A percentile compares a stretch with the other conserved stretches of the same genome.
Evolutionary conservation across 106 monocot species (phyloP).

Genomic region (Dioscorea dumetorum): DNA sequence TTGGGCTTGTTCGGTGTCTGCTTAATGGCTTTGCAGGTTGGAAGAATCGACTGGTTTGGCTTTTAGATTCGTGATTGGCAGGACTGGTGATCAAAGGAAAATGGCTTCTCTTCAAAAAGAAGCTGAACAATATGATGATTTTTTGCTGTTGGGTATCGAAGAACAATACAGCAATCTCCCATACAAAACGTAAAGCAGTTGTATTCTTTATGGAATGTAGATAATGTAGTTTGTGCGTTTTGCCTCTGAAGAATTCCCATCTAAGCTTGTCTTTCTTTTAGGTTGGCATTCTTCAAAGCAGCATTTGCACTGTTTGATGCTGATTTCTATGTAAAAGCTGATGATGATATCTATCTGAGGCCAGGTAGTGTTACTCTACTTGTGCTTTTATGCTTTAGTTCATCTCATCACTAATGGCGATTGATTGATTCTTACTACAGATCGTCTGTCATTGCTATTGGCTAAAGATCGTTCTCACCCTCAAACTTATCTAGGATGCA

Average conservation of each 20-base stretch:
- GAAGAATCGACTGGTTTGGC: conserved; percentile 88
- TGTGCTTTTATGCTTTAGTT: neutral
- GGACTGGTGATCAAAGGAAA: conserved; percentile 43
- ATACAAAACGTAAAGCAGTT: conserved; percentile 63
- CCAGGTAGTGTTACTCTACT: conserved; percentile 48
- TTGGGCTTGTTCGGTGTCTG: neutral
- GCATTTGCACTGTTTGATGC: conserved; percentile 83
- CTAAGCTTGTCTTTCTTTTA: conserved; percentile 46
- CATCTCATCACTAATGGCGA: too few species aligned
- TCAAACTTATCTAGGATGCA: conserved; percentile 90
- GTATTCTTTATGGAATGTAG: neutral
- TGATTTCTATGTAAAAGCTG: conserved; percentile 94
- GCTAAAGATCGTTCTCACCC: conserved; percentile 64
- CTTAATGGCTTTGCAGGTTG: conserved; percentile 41
- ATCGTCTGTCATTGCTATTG: conserved; percentile 78
- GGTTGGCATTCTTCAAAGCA: conserved; percentile 94
- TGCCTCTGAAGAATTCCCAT: neutral
- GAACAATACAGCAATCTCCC: conserved; percentile 87
- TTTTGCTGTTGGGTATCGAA: conserved; percentile 75
- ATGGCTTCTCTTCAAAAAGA: conserved; percentile 69
- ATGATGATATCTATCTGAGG: conserved; percentile 94
- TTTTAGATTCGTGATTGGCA: conserved; percentile 93
- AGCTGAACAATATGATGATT: conserved; percentile 59
- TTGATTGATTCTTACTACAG: conserved; percentile 17
- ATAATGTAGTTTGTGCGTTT: neutral